phyloP scores from a whole-genome alignment of 257 asterid genomes.

The Solanum pennellii region DNA sequence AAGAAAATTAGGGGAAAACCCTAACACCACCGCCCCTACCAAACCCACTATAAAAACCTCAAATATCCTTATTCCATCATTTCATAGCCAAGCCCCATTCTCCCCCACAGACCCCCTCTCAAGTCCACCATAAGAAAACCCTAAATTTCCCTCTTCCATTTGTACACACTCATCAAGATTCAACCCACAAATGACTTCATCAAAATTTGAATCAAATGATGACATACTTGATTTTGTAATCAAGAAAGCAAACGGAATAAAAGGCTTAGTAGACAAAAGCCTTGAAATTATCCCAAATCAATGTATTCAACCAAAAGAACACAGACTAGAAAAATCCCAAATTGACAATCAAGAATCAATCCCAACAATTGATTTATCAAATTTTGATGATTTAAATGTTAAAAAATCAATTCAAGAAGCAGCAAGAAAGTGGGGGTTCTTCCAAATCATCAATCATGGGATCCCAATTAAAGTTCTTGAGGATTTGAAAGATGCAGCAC shows the following conservation, averaged over 20 bases:
- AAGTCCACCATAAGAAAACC: neutral
- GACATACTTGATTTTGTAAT: slow-evolving; percentile 25
- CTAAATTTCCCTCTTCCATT: neutral
- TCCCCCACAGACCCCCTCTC: neutral
- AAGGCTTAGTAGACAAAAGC: slow-evolving; percentile 26
- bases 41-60: neutral
- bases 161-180: neutral
- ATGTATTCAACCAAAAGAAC: slow-evolving; percentile 26
- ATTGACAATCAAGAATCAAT: slow-evolving; percentile 17
- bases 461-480: slow-evolving; percentile 38
- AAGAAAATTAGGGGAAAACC: neutral
- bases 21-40: neutral
- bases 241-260: slow-evolving; percentile 33
- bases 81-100: neutral
- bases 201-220: neutral
- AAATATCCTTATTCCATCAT: neutral
- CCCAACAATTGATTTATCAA: slow-evolving; percentile 35
- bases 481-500: slow-evolving; percentile 22
- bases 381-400: slow-evolving; percentile 21
- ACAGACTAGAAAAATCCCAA: slow-evolving; percentile 13
- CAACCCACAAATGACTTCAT: neutral
- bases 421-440: slow-evolving; percentile 43
- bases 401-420: slow-evolving; percentile 28
- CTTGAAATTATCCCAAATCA: slow-evolving; percentile 17
- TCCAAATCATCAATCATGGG: slow-evolving; percentile 45